Base-by-base conservation (phyloP, 2,329 filamentous ascomycete species). In the Fusarium hainanense region DNA sequence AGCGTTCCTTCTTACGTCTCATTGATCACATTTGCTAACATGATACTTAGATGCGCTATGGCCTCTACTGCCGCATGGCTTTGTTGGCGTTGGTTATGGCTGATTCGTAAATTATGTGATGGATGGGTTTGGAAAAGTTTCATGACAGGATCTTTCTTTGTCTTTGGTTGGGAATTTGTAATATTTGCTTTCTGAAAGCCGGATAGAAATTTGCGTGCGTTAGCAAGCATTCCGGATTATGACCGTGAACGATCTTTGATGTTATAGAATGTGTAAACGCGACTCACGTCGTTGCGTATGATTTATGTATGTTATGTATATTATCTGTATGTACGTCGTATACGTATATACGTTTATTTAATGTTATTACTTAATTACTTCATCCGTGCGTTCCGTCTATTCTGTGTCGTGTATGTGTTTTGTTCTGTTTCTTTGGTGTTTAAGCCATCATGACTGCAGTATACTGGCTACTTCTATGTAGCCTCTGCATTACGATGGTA, bases 11-110 rank as follows among this genome's bases (percentile, higher is more conserved):
- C 8, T 4, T 42, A 28, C 12, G 7, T 30, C 14, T 37, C 27
- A 27, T 34, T 44, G 18, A 51, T 14, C 13, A 28, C 37, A 27
- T 63, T 46, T 37, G 61, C 69, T 75, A 68, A 75, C 63, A 46
- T 50, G 23, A 8, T 70, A 61, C 16, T 62, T 77, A 98, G 94
- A 98, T 98, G 95, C 90, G 92, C 83, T 98, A 98, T 83, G 96
- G 96, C 75, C 88, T 99, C 76, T 98, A 98, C 87, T 97, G 93
- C 82, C 92, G 96, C 80, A 99, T 99, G 96, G 96, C 96, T 74
- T 83, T 99, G 83, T 87, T 99, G 80, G 96, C 96, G 73, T 85
- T 98, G 80, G 93, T 98, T 81, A 92, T 99, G 92, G 77, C 77
- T 70, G 74, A 77, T 55, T 77, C 72, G 54, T 79, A 76, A 52